A percentile compares a stretch with the other conserved stretches of the same genome.
Evolutionary conservation across 73 alveolate species (phyloP).

Genomic region (Paramecium bursaria): DNA sequence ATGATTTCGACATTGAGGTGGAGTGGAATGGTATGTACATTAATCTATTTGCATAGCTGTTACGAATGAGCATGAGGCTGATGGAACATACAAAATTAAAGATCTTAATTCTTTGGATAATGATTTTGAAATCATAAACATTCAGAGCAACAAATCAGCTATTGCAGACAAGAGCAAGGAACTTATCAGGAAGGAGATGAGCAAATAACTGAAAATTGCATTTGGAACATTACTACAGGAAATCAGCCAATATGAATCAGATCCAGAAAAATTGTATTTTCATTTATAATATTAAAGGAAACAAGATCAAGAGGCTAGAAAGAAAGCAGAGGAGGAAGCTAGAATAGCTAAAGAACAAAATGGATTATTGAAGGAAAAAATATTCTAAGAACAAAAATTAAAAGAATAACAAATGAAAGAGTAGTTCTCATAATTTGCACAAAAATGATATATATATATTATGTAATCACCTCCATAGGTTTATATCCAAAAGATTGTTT

Average conservation of each 20-base stretch:
- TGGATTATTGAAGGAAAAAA: slow-evolving; percentile 49
- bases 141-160: slow-evolving; percentile 47
- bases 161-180: slow-evolving; percentile 53
- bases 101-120: slow-evolving; percentile 51
- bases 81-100: slow-evolving; percentile 48
- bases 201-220: neutral
- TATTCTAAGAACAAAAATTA: slow-evolving; percentile 30
- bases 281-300: neutral
- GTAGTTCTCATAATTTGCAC: slow-evolving; percentile 56
- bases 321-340: slow-evolving; percentile 32
- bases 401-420: slow-evolving; percentile 57
- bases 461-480: too few species aligned
- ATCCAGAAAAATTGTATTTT: slow-evolving; percentile 60
- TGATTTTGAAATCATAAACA: slow-evolving; percentile 37
- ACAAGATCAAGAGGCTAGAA: slow-evolving; percentile 50
- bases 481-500: too few species aligned
- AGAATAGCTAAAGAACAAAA: slow-evolving; percentile 51
- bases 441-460: too few species aligned
- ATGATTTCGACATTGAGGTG: slow-evolving; percentile 52
- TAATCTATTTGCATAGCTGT: neutral
- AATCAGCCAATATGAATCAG: slow-evolving; percentile 51
- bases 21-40: slow-evolving; percentile 61
- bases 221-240: slow-evolving; percentile 13
- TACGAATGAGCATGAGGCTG: slow-evolving; percentile 45
- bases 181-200: slow-evolving; percentile 24